A percentile compares a stretch with the other conserved stretches of the same genome.
phyloP scores from a whole-genome alignment of 805 yeast genomes.

The Hanseniaspora thailandica region DNA sequence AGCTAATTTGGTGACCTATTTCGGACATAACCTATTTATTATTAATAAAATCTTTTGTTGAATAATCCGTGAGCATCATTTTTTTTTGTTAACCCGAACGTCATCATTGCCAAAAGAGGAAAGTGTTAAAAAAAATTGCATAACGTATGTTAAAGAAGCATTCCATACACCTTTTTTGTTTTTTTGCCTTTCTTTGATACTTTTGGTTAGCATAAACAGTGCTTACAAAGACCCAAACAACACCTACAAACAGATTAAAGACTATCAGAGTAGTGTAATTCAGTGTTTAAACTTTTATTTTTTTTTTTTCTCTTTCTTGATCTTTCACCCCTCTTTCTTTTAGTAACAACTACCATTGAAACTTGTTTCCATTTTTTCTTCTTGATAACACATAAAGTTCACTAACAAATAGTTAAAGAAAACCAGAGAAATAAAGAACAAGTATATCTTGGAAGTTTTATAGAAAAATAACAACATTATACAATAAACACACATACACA shows the following conservation, averaged over 20 bases:
- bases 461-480: not conserved
- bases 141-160: not conserved
- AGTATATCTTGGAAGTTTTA: not conserved
- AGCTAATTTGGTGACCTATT: not conserved
- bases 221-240: not conserved
- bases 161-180: not conserved
- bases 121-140: not conserved
- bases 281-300: too few relatives aligned
- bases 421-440: too few relatives aligned
- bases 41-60: not conserved
- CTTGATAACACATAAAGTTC: too few relatives aligned
- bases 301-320: not conserved
- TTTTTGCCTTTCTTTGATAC: too few relatives aligned
- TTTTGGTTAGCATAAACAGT: not conserved
- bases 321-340: not conserved
- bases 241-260: not conserved
- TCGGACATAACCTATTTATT: not conserved
- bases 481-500: not conserved
- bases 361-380: too few relatives aligned
- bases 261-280: not conserved
- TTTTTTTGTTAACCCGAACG: not conserved
- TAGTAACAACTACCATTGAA: too few relatives aligned
- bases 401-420: too few relatives aligned
- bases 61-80: not conserved
- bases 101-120: not conserved